phyloP scores from a whole-genome alignment of 78 protist genomes.

The Acrasis kona region DNA sequence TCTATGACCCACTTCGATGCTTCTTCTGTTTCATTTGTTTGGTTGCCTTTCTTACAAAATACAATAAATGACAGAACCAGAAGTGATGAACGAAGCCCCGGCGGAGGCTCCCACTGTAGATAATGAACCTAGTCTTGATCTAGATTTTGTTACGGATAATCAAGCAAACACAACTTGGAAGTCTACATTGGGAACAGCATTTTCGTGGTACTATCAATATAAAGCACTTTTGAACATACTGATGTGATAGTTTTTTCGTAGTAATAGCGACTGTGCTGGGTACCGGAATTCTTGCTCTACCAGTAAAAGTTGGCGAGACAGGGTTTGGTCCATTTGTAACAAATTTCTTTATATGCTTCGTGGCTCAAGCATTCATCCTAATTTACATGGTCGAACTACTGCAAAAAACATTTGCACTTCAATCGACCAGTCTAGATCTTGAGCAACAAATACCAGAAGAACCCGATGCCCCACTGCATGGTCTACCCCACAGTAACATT shows the following conservation, averaged over 20 bases:
- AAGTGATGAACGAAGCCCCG: no score
- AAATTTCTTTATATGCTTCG: slow-evolving; percentile 7
- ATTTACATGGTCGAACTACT: slow-evolving; percentile 25
- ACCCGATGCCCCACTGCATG: not conserved
- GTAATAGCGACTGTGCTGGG: not conserved
- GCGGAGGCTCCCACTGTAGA: no score
- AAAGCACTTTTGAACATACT: no score
- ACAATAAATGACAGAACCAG: no score
- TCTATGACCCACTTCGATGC: no score
- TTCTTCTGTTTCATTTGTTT: no score
- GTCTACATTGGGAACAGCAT: no score
- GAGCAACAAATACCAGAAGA: not conserved
- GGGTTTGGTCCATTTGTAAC: slow-evolving; percentile 13
- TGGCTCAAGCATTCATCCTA: not conserved
- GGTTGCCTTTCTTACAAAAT: not conserved
- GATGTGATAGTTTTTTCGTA: not conserved
- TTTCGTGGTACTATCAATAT: no score
- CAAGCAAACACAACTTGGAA: no score
- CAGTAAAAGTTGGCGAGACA: slow-evolving; percentile 3
- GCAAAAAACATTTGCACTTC: slow-evolving; percentile 3
- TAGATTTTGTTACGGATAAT: no score
- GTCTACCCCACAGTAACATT: not conserved
- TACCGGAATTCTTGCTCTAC: slow-evolving; percentile 24
- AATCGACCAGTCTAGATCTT: not conserved
- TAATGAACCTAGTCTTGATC: no score